Evolutionary conservation across 495 filamentous ascomycete genomes (phyloP).

Genomic region (Lepidopterella palustris): DNA sequence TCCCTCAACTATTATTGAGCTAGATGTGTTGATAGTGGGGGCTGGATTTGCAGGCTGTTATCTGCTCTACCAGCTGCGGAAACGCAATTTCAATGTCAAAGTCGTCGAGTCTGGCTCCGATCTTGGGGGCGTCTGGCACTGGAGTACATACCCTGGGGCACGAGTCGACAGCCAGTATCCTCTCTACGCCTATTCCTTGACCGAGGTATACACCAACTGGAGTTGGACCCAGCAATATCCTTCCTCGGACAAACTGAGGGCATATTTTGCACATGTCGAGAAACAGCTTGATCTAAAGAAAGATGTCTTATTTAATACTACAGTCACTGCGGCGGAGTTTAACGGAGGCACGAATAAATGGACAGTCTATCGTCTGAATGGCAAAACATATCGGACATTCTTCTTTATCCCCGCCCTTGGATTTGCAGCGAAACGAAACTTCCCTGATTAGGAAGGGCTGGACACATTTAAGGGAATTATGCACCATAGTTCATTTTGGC

Average conservation of each 20-base stretch:
- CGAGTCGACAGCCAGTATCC: slow-evolving; percentile 47
- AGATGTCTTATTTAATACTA: slow-evolving; percentile 46
- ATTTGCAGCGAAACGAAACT: slow-evolving; percentile 40
- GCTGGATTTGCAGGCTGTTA: slow-evolving; percentile 42
- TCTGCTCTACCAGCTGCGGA: slow-evolving; percentile 37
- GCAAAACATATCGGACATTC: slow-evolving; percentile 39
- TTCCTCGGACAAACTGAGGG: slow-evolving; percentile 42
- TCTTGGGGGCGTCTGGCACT: slow-evolving; percentile 46
- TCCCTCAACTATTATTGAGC: too few species aligned
- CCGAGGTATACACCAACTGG: slow-evolving; percentile 47
- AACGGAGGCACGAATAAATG: slow-evolving; percentile 39
- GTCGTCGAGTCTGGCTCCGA: slow-evolving; percentile 41
- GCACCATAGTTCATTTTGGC: slow-evolving; percentile 56
- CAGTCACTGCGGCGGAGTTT: slow-evolving; percentile 45
- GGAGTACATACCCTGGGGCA: slow-evolving; percentile 48
- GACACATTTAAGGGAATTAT: slow-evolving; percentile 48
- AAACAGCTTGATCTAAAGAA: slow-evolving; percentile 45
- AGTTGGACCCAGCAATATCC: slow-evolving; percentile 50
- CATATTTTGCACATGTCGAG: slow-evolving; percentile 53
- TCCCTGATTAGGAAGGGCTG: slow-evolving; percentile 48
- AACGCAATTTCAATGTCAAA: slow-evolving; percentile 37
- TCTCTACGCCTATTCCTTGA: slow-evolving; percentile 47
- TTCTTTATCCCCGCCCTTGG: slow-evolving; percentile 46
- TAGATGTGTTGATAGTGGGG: slow-evolving; percentile 28
- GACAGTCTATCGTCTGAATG: slow-evolving; percentile 45